Base-by-base conservation (phyloP, 2,329 filamentous ascomycete genomes). In the Aspergillus fischeri region DNA sequence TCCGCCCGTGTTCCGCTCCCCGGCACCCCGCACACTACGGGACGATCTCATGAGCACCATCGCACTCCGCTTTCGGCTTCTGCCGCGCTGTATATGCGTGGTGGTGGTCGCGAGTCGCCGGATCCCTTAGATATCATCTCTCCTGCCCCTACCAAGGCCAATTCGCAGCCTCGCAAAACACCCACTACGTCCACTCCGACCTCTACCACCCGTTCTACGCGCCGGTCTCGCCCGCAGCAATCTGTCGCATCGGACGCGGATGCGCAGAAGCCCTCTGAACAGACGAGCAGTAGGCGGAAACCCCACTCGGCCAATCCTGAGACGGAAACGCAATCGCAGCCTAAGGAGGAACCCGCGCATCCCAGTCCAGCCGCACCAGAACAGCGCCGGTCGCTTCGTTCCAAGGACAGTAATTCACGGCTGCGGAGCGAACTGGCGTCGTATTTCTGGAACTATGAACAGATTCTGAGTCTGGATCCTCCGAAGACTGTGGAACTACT, bases 381-480 rank as follows among this genome's bases (percentile, higher is more conserved):
- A 41, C 87, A 90, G 64, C 88, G 84, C 72, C 79, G 92, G 68
- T 93, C 91, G 70, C 79, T 97, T 71, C 85, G 93, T 61, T 96
- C 91, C 53, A 90, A 95, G 68, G 91, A 96, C 70, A 83, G 83
- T 67, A 89, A 88, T 10, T 88, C 88, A 52, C 83, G 91, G 65
- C 88, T 92, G 76, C 96, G 95, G 81, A 97, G 92, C 75, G 92
- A 97, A 70, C 81, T 97, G 60, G 88, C 92, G 41, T 84, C 86
- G 50, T 97, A 96, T 76, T 97, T 97, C 70, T 87, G 90, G 53
- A 92, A 95, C 69, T 97, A 96, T 74, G 92, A 97, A 75, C 91
- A 96, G 71, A 85, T 97, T 64, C 91, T 97, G 76, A 92, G 90
- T 60, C 90, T 95, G 70, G 87, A 91, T 61, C 85, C 87, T 42